Base-by-base conservation (phyloP, 2,329 filamentous ascomycete genomes). In the Phaeomoniella chlamydospora region DNA sequence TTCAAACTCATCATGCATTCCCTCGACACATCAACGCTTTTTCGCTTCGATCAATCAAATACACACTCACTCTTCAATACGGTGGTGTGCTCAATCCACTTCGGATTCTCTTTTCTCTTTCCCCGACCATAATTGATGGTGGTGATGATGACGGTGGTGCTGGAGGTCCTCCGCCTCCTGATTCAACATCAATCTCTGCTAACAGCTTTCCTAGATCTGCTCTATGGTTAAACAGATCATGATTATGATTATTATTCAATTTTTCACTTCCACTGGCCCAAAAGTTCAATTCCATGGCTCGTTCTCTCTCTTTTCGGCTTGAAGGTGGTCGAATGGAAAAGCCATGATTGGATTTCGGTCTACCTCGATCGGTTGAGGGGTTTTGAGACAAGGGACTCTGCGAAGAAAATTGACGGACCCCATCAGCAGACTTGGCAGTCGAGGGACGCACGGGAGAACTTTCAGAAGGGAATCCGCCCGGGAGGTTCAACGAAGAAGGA, bases 401-500 rank as follows among this genome's bases (percentile, higher is more conserved):
- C n/a, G 22, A 26, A 26, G 22, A n/a, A 6, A n/a, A 26, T 6
- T 26, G 22, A n/a, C 22, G 22, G n/a, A 26, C n/a, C 6, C 22
- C 22, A 9, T 26, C 22, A 26, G 22, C 22, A n/a, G 22, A 26
- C n/a, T n/a, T 26, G 6, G 22, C 22, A 26, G 22, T 26, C 22
- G 55, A 56, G 10, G 52, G 48, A 30, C 41, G 41, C 18, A 26
- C 34, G 14, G 29, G 29, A 5, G 53, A 50, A 14, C 53, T 53
- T 40, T 61, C 58, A 12, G 52, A 51, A 2, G 59, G 55, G 40
- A 57, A 60, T n/a, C 56, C 55, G 16, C 57, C 58, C 2, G 59
- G 59, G 13, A 63, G 52, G 19, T 56, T 49, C 19, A 65, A 47
- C 4, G 51, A 52, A 1, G 51, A 45, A 11, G 61, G 61, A n/a